These are phyloP conservation scores for Lojkania enalia DNA, from an alignment of 2,329 filamentous ascomycete genomes.

Conservation along the genomic window DNA sequence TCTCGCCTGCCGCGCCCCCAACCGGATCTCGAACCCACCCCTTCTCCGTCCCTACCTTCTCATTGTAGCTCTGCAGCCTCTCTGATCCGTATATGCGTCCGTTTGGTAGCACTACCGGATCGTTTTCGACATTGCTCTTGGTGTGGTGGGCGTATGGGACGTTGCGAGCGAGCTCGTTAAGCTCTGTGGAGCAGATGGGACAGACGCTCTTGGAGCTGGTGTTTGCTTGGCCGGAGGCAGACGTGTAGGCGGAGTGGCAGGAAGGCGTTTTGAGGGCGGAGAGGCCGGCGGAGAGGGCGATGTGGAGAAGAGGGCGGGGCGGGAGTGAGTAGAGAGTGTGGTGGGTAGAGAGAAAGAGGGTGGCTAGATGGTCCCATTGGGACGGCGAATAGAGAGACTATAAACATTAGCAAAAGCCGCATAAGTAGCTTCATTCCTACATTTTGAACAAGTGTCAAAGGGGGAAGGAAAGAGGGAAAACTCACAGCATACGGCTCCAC, in stretches of 20 bases:
- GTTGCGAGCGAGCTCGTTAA: constrained; percentile 85
- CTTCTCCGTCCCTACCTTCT: constrained; percentile 71
- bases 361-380: constrained; percentile 76
- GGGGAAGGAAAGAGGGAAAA: constrained; percentile 1
- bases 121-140: constrained; percentile 87
- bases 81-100: constrained; percentile 80
- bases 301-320: constrained; percentile 80
- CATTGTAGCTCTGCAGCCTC: constrained; percentile 73
- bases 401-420: constrained; percentile 19
- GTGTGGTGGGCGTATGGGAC: constrained; percentile 95
- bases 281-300: constrained; percentile 86
- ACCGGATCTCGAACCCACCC: constrained; percentile 75
- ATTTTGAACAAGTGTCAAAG: constrained; percentile 1
- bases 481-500: constrained; percentile 64
- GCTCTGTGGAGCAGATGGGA: constrained; percentile 92
- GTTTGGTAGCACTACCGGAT: constrained; percentile 85
- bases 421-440: constrained; percentile 18
- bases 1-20: constrained; percentile 59
- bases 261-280: constrained; percentile 95
- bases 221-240: constrained; percentile 56
- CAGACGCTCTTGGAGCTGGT: constrained; percentile 75
- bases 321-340: constrained; percentile 84
- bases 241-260: constrained; percentile 73
- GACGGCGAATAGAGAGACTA: constrained; percentile 71
- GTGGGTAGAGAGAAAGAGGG: constrained; percentile 82